Evolutionary conservation across 2,329 filamentous ascomycete species (phyloP), one percentile per base, ranked within the genome.

Genomic region (Mycosphaerella sp.): DNA sequence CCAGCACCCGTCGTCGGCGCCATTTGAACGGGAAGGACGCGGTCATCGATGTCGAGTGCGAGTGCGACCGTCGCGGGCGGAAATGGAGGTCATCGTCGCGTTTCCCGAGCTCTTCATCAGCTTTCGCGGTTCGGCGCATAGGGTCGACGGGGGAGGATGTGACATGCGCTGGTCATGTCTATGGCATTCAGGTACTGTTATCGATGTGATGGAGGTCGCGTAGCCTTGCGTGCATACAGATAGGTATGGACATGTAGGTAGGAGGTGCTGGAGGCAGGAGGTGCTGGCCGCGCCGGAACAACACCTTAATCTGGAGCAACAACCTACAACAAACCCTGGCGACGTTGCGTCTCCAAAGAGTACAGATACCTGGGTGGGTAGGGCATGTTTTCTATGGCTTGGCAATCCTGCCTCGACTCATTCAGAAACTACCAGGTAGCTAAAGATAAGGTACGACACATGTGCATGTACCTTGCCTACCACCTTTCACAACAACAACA

Each of bases 11-110:
- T 54, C 83, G 78, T 61, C 73, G 73, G 41, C 77, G 73, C 67
- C 73, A 73, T 53, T 70, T 68, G 56, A 64, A 64, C 11, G 65
- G 63, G 44, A 61, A 53, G 10, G 57, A 45, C 21, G 48, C 48
- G 14, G 51, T 59, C 55, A 57, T 60, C 14, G 56, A 51, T 6
- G 53, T 6, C 29, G 55, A 40, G n/a, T 58, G 47, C 17, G 51
- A 26, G 12, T 53, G 54, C 42, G 39, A 26, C 42, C 40, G 54
- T 11, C 39, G 39, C 12, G 49, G 51, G 36, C 39, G 74, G 67
- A 80, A 78, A 67, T 84, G 74, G 67, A 80, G 78, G 67, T 84
- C 80, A 67, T 85, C 82, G 68, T 85, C 78, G 66, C 80, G 81
- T 70, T 84, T 85, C 54, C 80, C 81, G 55, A 83, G 74, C 74